phyloP scores from a whole-genome alignment of 2,329 filamentous ascomycete genomes.

The Colletotrichum kahawae region DNA sequence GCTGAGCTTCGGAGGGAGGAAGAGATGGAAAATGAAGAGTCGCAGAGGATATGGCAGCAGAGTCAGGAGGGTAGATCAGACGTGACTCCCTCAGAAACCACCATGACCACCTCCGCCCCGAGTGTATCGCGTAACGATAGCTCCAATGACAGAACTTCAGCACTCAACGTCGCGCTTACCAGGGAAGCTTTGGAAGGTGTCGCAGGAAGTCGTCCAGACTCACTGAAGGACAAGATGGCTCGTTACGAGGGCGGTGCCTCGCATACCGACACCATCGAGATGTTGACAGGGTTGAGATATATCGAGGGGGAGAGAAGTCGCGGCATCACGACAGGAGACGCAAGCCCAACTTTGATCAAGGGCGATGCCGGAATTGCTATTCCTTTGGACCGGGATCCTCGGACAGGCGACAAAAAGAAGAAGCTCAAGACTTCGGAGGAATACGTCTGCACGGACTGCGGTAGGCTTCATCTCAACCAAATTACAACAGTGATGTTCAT shows the following conservation, averaged over 20 bases:
- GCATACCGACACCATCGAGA: slow-evolving; percentile 88
- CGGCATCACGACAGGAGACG: slow-evolving; percentile 86
- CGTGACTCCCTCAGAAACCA: slow-evolving; percentile 54
- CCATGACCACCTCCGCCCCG: slow-evolving; percentile 38
- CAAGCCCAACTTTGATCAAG: slow-evolving; percentile 79
- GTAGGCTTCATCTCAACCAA: slow-evolving; percentile 48
- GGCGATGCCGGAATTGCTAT: slow-evolving; percentile 89
- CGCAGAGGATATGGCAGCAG: slow-evolving; percentile 64
- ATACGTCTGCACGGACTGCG: slow-evolving; percentile 95
- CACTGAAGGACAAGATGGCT: slow-evolving; percentile 84
- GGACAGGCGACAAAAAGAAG: slow-evolving; percentile 81
- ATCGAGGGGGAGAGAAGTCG: slow-evolving; percentile 86
- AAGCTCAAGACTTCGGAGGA: slow-evolving; percentile 85
- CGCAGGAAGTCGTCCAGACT: slow-evolving; percentile 70
- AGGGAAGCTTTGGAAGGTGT: slow-evolving; percentile 81
- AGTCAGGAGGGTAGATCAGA: slow-evolving; percentile 63
- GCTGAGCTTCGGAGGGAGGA: slow-evolving; percentile 86
- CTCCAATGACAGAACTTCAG: slow-evolving; percentile 65
- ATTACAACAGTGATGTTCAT: not conserved
- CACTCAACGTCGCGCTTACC: slow-evolving; percentile 72
- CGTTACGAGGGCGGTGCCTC: slow-evolving; percentile 73
- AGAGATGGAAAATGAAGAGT: slow-evolving; percentile 75
- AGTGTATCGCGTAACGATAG: slow-evolving; percentile 53
- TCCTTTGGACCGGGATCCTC: slow-evolving; percentile 75
- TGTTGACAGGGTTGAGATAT: slow-evolving; percentile 88